These are phyloP conservation scores for Colletotrichum spinosum DNA, from an alignment of 2,329 filamentous ascomycete species.

Conservation along the genomic window DNA sequence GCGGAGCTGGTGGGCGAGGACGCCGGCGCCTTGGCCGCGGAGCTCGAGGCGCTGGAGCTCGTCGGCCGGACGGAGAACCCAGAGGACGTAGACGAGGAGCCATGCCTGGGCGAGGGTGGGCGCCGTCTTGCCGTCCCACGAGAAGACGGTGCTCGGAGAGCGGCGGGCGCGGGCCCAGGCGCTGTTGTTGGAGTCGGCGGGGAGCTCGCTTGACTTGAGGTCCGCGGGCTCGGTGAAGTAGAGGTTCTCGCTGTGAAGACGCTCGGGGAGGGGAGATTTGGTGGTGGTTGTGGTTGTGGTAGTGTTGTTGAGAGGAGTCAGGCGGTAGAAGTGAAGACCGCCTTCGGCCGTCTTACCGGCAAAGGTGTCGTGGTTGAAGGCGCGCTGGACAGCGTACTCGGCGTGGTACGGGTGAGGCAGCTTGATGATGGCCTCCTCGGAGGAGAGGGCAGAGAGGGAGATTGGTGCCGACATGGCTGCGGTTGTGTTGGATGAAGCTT, in stretches of 20 bases:
- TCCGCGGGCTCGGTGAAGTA: conserved; percentile 59
- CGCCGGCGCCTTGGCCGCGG: conserved; percentile 50
- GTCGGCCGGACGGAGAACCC: conserved; percentile 60
- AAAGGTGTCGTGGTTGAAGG: conserved; percentile 40
- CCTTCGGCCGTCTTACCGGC: conserved; percentile 36
- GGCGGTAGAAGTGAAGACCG: conserved; percentile 47
- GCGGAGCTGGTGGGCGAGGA: conserved; percentile 53
- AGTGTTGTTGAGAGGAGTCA: conserved; percentile 46
- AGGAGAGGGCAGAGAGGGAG: conserved; percentile 43
- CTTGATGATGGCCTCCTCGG: conserved; percentile 56
- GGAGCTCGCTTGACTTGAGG: conserved; percentile 62
- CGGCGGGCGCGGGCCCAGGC: conserved; percentile 68
- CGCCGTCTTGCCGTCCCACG: conserved; percentile 54
- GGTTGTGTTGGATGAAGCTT: neutral
- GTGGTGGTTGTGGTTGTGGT: conserved; percentile 38
- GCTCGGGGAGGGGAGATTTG: conserved; percentile 45
- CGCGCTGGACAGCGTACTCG: conserved; percentile 55
- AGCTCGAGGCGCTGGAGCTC: conserved; percentile 63
- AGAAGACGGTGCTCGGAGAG: conserved; percentile 58
- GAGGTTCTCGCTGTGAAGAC: conserved; percentile 50
- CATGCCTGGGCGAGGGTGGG: conserved; percentile 64
- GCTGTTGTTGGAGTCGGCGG: conserved; percentile 64
- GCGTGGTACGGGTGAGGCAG: conserved; percentile 63
- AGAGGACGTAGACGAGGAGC: conserved; percentile 64
- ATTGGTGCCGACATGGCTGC: conserved; percentile 42